These are phyloP conservation scores for Puccinia polysora DNA, from an alignment of 1,284 basidiomycete genomes.

Conservation along the genomic window DNA sequence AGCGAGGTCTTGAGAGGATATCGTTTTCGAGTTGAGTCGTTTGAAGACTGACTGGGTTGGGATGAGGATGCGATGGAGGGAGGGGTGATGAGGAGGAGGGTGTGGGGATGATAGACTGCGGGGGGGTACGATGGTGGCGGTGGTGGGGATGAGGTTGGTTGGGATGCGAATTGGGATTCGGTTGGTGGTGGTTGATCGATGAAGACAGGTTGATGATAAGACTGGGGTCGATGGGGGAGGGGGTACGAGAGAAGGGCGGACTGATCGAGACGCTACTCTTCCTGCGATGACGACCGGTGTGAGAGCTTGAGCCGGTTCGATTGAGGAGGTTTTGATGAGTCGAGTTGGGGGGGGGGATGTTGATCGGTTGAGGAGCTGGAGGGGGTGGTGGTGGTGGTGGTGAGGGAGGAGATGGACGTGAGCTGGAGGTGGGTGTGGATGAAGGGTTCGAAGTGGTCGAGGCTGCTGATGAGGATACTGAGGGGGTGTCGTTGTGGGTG, in stretches of 20 bases:
- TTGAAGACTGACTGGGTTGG: not conserved
- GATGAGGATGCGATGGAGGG: not conserved
- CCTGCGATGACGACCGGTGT: conserved; percentile 17
- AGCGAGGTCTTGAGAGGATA: conserved; percentile 7
- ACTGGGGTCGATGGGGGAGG: conserved; percentile 7
- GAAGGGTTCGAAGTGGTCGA: not conserved
- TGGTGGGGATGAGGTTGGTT: not conserved
- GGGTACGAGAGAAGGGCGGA: conserved; percentile 22
- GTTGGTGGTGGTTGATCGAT: not conserved
- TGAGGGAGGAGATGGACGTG: too few species aligned
- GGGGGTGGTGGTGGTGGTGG: not conserved
- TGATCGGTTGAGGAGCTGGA: conserved; percentile 6
- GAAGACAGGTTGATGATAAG: not conserved
- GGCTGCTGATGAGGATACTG: not conserved
- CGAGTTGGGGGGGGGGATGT: not conserved
- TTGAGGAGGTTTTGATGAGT: too few species aligned
- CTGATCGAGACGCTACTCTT: conserved; percentile 39
- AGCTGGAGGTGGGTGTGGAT: not conserved
- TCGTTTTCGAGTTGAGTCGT: conserved; percentile 17
- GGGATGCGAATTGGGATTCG: not conserved
- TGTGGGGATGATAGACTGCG: not conserved
- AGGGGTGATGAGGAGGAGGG: not conserved
- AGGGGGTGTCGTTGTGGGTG: not conserved
- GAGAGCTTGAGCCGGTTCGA: conserved; percentile 4
- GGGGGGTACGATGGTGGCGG: not conserved